Percentiles rank a stretch among this genome's conserved stretches.
phyloP scores from a whole-genome alignment of 352 stramenopile species.

The Globisporangium orthogonon region DNA sequence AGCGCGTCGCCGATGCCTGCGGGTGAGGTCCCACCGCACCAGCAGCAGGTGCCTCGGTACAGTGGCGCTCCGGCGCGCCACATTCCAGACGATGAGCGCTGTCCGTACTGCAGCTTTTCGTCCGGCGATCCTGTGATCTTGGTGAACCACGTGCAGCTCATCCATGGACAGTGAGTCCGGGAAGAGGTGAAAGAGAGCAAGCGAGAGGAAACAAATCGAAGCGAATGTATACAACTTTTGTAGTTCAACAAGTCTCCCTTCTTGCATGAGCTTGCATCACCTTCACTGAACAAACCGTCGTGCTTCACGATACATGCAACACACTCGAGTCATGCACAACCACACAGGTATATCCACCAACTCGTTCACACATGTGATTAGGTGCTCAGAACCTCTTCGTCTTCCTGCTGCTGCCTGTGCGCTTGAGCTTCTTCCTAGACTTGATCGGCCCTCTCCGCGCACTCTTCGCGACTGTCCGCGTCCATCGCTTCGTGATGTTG shows the following conservation, averaged over 20 bases:
- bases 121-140: conserved; percentile 53
- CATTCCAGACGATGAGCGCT: conserved; percentile 33
- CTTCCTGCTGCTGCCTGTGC: conserved; percentile 6
- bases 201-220: too few relatives aligned
- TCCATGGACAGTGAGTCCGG: conserved; percentile 27
- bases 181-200: not conserved
- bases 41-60: conserved; percentile 1
- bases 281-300: too few relatives aligned
- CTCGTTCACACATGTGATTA: too few relatives aligned
- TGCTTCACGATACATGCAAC: too few relatives aligned
- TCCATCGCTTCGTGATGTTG: conserved; percentile 11
- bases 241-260: not conserved
- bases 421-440: conserved; percentile 4
- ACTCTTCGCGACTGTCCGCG: conserved; percentile 14
- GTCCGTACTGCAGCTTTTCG: conserved; percentile 57
- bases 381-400: not conserved
- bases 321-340: too few relatives aligned
- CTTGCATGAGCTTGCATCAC: not conserved
- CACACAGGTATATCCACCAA: too few relatives aligned
- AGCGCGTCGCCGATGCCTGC: conserved; percentile 6
- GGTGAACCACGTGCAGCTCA: conserved; percentile 72
- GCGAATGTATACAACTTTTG: not conserved
- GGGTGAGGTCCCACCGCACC: not conserved
- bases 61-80: conserved; percentile 1
- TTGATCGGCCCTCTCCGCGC: conserved; percentile 7